Percentiles rank a stretch among this genome's conserved stretches.
These are phyloP conservation scores for Sabuloglossum arenarium DNA, from an alignment of 495 filamentous ascomycete genomes.

Conservation along the genomic window DNA sequence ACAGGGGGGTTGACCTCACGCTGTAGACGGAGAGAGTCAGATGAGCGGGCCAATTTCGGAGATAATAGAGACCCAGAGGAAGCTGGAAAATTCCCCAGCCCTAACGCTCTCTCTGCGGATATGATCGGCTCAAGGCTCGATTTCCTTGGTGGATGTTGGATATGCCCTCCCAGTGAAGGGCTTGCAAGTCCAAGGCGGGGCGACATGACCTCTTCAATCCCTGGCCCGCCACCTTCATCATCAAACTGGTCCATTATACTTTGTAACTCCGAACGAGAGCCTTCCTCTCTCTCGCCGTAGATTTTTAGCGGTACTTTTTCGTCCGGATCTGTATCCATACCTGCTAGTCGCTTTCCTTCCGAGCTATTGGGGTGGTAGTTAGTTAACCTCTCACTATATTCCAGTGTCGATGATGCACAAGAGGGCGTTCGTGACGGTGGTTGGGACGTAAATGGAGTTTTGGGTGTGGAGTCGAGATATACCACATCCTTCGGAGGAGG, in stretches of 20 bases:
- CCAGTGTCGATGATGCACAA: not conserved
- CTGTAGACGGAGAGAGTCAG: not conserved
- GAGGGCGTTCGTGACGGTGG: conserved; percentile 13
- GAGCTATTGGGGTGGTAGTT: not conserved
- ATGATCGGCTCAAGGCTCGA: conserved; percentile 57
- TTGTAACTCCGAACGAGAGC: conserved; percentile 72
- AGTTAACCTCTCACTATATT: not conserved
- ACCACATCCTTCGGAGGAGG: not conserved
- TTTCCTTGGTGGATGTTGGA: conserved; percentile 57
- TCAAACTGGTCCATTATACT: conserved; percentile 70
- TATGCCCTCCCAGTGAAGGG: conserved; percentile 38
- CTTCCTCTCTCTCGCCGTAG: conserved; percentile 37
- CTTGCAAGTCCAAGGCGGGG: conserved; percentile 53
- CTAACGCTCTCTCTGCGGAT: not conserved
- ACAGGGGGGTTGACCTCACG: not conserved
- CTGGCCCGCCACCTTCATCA: conserved; percentile 38
- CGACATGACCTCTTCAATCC: conserved; percentile 61
- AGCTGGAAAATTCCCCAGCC: conserved; percentile 1
- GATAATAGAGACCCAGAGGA: conserved; percentile 3
- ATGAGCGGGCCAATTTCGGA: not conserved
- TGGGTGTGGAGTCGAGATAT: conserved; percentile 4
- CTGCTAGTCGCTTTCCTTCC: not conserved
- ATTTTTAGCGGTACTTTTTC: conserved; percentile 12
- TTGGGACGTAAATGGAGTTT: conserved; percentile 20
- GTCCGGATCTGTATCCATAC: not conserved